Conservation (phyloP, 78 protist genomes). For the Dictyostelium brefeldianum region DNA sequence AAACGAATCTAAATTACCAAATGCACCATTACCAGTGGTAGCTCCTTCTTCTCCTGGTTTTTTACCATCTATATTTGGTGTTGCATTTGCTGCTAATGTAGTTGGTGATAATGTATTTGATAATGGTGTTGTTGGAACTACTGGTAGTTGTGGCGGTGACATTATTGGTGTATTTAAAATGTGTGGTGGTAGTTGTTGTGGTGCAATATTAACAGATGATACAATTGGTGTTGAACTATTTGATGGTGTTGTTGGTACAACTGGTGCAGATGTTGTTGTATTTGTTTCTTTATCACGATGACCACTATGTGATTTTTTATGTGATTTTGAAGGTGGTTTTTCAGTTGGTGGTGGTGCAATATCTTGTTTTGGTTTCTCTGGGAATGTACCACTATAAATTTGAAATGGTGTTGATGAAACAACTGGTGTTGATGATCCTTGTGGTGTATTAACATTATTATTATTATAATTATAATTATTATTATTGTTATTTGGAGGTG, state of each 20-base stretch:
- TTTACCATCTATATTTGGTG: not conserved
- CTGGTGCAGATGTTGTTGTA: not conserved
- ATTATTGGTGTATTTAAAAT: not conserved
- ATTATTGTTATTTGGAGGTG: not conserved
- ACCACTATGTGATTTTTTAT: not conserved
- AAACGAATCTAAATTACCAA: constrained; percentile 12
- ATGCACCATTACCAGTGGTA: not conserved
- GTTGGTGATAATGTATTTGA: not conserved
- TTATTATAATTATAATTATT: too few species aligned
- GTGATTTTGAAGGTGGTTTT: not conserved
- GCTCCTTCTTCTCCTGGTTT: not conserved
- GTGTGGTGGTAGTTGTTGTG: not conserved
- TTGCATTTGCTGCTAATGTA: not conserved
- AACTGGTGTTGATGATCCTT: not conserved
- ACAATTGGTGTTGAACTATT: not conserved
- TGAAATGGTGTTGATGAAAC: constrained; percentile 14
- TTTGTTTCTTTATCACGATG: not conserved
- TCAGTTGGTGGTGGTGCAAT: not conserved
- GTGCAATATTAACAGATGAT: constrained; percentile 3
- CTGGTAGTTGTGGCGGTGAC: not conserved
- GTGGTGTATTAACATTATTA: not conserved
- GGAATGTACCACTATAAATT: constrained; percentile 18
- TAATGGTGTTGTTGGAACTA: not conserved
- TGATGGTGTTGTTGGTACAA: not conserved
- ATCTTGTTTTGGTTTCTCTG: not conserved